Evolutionary conservation across 768 basidiomycete genomes (phyloP).

Genomic region (Pholiota conissans): DNA sequence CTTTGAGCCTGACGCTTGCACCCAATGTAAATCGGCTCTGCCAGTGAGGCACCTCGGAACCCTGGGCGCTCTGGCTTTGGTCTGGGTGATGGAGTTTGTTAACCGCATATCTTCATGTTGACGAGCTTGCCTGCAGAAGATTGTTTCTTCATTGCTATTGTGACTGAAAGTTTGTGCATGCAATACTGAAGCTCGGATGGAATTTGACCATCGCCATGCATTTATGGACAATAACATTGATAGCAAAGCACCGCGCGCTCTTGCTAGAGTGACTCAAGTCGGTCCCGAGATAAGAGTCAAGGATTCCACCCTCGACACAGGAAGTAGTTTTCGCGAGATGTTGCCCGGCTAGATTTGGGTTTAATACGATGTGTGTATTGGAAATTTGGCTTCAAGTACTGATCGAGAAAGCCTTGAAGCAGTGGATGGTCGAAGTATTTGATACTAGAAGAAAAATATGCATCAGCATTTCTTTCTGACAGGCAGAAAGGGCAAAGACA

Average conservation of each 20-base stretch:
- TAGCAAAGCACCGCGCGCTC: background rate
- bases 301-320: conserved; percentile 75
- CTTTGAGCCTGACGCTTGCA: no score
- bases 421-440: conserved; percentile 85
- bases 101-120: no score
- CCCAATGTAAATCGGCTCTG: no score
- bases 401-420: conserved; percentile 60
- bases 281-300: background rate
- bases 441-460: conserved; percentile 48
- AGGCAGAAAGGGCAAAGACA: conserved; percentile 7
- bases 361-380: conserved; percentile 68
- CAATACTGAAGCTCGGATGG: no score
- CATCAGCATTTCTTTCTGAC: background rate
- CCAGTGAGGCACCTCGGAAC: no score
- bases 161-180: no score
- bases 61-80: no score
- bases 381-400: conserved; percentile 65
- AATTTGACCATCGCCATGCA: no score
- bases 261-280: background rate
- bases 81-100: no score
- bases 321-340: conserved; percentile 85
- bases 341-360: conserved; percentile 75
- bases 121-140: no score
- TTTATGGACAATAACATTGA: no score
- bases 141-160: no score